Percentiles rank a stretch among this genome's conserved stretches.
These are phyloP conservation scores for Globisporangium ultimum DNA, from an alignment of 352 stramenopile species.

Conservation along the genomic window DNA sequence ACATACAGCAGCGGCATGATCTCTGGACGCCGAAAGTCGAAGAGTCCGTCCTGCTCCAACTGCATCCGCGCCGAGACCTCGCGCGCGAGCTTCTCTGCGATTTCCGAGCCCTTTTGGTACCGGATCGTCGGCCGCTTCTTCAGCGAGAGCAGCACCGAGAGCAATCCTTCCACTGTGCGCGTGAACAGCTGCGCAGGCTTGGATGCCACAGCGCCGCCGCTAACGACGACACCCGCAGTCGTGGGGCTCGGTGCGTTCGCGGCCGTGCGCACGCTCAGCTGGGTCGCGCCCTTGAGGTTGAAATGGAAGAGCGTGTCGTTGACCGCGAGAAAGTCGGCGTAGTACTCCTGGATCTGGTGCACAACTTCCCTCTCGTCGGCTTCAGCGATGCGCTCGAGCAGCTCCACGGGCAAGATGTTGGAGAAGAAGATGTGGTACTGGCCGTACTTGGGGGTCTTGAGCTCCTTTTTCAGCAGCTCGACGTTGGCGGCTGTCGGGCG, in stretches of 20 bases:
- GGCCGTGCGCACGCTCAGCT: constrained; percentile 43
- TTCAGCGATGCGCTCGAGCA: constrained; percentile 95
- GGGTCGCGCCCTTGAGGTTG: constrained; percentile 79
- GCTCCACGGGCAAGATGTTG: constrained; percentile 92
- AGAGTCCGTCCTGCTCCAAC: constrained; percentile 93
- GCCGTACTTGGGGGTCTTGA: constrained; percentile 93
- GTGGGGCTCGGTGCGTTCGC: constrained; percentile 20
- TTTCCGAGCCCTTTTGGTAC: constrained; percentile 92
- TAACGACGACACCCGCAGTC: constrained; percentile 46
- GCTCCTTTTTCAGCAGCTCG: constrained; percentile 89
- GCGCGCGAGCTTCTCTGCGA: constrained; percentile 91
- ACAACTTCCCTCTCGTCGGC: constrained; percentile 95
- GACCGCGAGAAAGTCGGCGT: constrained; percentile 97
- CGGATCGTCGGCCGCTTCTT: constrained; percentile 96
- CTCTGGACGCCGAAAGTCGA: constrained; percentile 94
- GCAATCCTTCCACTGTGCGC: constrained; percentile 91
- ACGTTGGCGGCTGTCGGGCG: constrained; percentile 92
- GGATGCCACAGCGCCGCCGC: constrained; percentile 22
- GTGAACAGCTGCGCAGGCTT: constrained; percentile 80
- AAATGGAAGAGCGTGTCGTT: constrained; percentile 98
- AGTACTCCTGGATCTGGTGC: constrained; percentile 97
- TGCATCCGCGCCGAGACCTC: constrained; percentile 95
- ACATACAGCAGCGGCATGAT: constrained; percentile 89
- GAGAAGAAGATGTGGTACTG: constrained; percentile 99
- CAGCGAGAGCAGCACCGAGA: constrained; percentile 93